Evolutionary conservation across 345 rosid genomes (phyloP), one percentile per base, ranked within the genome.

Genomic region (Melastoma malabathricum): DNA sequence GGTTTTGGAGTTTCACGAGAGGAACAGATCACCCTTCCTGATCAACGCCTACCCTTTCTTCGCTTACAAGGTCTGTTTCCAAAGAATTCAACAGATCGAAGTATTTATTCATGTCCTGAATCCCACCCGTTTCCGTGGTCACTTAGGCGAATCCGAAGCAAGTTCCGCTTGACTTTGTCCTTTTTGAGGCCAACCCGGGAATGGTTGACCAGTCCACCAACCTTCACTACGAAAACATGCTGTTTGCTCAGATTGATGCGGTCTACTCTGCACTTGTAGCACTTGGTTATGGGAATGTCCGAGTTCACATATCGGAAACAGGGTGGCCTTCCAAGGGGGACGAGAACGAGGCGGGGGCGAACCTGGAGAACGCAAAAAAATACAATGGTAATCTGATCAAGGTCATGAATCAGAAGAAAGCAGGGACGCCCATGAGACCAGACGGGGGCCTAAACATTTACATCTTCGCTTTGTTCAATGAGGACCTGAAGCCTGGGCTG

Each of bases 241-340:
- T 92, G 12, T 80, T 80, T 68, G 84, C 95, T 2, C 98, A 92
- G 52, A 85, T 93, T 47, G 99, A 93, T 54, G 84, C 99, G 4
- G 95, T 78, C 2, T 68, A 87, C 67, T 63, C 83, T 0, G 99
- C 97, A 19, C 51, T 93, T 22, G 73, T 79, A 23, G 55, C 80
- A 18, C 20, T 68, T 25, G 99, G 97, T 5, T 85, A 68, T 57
- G 79, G 74, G 69, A 75, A 83, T 10, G 60, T 88, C 2, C 68
- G 61, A 1, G 66, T 93, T 18, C 79, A 81, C 51, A 81, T 93
- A 55, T 93, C 97, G 46, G 99, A 93, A 65, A 93, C 97, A 0
- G 99, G 99, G 18, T 93, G 99, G 99, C 99, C 99, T 10, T 88
- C 99, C 0, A 85, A 76, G 55, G 99, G 99, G 15, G 99, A 88